A percentile compares a stretch with the other conserved stretches of the same genome.
Evolutionary conservation across 352 stramenopile species (phyloP).

Genomic region (Phytophthora niederhauseri): DNA sequence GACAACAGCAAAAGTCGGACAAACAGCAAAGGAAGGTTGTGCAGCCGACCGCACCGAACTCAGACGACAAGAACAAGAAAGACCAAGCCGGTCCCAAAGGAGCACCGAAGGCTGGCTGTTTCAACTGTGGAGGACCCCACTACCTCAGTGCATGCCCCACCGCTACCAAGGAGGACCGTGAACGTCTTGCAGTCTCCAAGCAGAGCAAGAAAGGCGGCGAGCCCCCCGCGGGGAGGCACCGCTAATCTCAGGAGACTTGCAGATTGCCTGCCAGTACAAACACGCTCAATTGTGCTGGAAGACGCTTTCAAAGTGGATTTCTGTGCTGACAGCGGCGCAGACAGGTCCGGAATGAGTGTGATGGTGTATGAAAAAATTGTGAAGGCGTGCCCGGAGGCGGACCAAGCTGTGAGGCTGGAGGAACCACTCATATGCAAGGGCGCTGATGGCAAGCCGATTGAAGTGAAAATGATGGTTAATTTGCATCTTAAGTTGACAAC

Average conservation of each 20-base stretch:
- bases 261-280: too few species aligned
- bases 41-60: background rate
- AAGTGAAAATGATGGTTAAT: constrained; percentile 6
- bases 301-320: constrained; percentile 20
- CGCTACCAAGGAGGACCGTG: constrained; percentile 12
- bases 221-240: constrained; percentile 7
- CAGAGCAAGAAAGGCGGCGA: constrained; percentile 3
- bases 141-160: constrained; percentile 18
- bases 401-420: constrained; percentile 1
- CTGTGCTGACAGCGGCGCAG: constrained; percentile 16
- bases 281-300: constrained; percentile 1
- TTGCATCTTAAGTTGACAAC: too few species aligned
- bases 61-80: background rate
- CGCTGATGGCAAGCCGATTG: constrained; percentile 9
- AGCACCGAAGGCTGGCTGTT: constrained; percentile 6
- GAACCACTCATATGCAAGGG: constrained; percentile 20
- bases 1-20: background rate
- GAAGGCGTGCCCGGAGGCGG: background rate
- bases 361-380: constrained; percentile 6
- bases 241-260: background rate
- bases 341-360: constrained; percentile 22
- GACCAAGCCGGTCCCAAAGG: background rate
- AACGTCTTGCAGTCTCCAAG: background rate
- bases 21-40: background rate
- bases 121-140: constrained; percentile 9